Evolutionary conservation across 225 moss, liverwort and hornwort genomes (phyloP).

Genomic region (Polytrichum commune): DNA sequence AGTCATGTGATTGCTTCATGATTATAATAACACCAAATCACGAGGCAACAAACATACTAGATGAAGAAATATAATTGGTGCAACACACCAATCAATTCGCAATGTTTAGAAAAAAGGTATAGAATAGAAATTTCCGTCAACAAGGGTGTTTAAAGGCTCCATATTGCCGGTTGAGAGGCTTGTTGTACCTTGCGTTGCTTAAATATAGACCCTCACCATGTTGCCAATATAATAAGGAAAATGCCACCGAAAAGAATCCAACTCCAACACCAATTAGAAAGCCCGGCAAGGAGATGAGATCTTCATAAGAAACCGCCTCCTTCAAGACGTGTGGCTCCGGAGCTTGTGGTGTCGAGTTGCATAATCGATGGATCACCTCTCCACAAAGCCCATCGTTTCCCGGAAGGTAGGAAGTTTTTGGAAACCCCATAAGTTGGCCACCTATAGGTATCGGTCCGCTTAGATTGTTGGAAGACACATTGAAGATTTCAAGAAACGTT

Average conservation of each 20-base stretch:
- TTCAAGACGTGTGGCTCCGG: neutral
- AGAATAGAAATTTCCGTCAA: too few species aligned
- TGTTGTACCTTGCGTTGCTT: too few species aligned
- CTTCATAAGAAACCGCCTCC: neutral
- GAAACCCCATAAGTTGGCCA: neutral
- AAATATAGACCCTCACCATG: too few species aligned
- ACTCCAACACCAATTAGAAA: neutral
- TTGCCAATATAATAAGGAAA: too few species aligned
- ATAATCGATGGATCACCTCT: neutral
- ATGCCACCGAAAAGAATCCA: neutral
- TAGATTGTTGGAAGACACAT: constrained; percentile 13
- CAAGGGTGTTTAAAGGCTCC: too few species aligned
- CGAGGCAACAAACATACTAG: too few species aligned
- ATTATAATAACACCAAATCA: too few species aligned
- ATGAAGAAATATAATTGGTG: too few species aligned
- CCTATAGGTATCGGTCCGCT: neutral
- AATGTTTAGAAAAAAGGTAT: too few species aligned
- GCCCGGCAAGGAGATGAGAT: neutral
- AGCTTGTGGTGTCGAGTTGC: neutral
- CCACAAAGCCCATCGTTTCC: constrained; percentile 11
- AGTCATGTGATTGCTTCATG: too few species aligned
- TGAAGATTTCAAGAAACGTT: neutral
- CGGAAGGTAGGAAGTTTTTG: neutral
- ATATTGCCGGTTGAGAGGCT: too few species aligned
- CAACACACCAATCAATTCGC: too few species aligned